phyloP scores from a whole-genome alignment of 2,329 filamentous ascomycete species.

The Fusarium sulawesiense region DNA sequence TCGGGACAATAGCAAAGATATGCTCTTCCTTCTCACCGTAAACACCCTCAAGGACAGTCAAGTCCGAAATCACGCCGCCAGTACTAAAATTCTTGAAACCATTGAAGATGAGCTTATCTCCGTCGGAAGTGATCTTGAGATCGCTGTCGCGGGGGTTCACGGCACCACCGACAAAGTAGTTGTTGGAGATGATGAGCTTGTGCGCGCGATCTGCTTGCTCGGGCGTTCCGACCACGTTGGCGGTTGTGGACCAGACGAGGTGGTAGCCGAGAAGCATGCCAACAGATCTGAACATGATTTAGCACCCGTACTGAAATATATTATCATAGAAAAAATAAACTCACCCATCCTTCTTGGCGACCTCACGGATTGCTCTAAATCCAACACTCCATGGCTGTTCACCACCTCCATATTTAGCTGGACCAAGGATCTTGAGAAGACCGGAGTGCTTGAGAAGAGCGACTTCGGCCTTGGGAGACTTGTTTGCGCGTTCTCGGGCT shows the following conservation, averaged over 20 bases:
- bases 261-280: slow-evolving; percentile 63
- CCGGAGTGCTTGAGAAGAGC: slow-evolving; percentile 56
- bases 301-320: neutral
- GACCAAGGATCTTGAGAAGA: slow-evolving; percentile 54
- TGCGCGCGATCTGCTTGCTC: slow-evolving; percentile 69
- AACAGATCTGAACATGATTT: slow-evolving; percentile 57
- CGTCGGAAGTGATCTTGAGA: slow-evolving; percentile 59
- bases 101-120: slow-evolving; percentile 67
- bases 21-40: slow-evolving; percentile 51
- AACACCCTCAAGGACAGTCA: slow-evolving; percentile 73
- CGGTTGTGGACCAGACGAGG: slow-evolving; percentile 18
- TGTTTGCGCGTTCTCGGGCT: slow-evolving; percentile 54
- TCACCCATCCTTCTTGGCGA: slow-evolving; percentile 72
- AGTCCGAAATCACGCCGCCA: slow-evolving; percentile 72
- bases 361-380: slow-evolving; percentile 69
- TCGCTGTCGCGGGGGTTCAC: slow-evolving; percentile 73
- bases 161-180: slow-evolving; percentile 73
- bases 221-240: slow-evolving; percentile 7
- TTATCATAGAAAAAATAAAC: neutral
- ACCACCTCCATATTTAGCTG: slow-evolving; percentile 57
- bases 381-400: slow-evolving; percentile 61
- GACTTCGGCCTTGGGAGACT: slow-evolving; percentile 55
- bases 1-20: slow-evolving; percentile 12
- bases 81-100: slow-evolving; percentile 76
- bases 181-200: slow-evolving; percentile 69